Evolutionary conservation across 768 basidiomycete genomes (phyloP), one percentile per base, ranked within the genome.

Genomic region (Dentipellis sp.): DNA sequence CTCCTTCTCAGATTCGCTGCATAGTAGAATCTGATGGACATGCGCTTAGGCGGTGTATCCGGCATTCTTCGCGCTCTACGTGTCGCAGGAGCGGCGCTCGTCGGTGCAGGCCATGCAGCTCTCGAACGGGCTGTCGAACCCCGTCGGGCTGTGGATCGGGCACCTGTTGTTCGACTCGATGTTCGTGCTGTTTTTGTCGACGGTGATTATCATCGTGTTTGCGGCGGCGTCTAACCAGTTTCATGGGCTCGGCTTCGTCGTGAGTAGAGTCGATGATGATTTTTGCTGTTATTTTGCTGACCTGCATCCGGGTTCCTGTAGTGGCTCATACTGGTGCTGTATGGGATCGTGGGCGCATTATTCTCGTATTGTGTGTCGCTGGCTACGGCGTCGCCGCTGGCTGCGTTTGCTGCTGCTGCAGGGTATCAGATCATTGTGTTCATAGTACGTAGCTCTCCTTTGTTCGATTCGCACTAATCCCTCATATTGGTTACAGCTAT

Each of bases 21-120:
- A 10, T 54, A 14, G 55, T 11, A 59, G 46, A 40, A 16, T 12
- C 4, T 12, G 21, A 8, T 35, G 14, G 17, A 29, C 3, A 29
- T 29, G 29, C 3, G 29, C 29, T 12, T 54, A 88, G 85, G 75
- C 84, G 10, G 82, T 88, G 1, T 91, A 79, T 64, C 86, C 89
- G n/a, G 88, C 88, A 3, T 91, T 91, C 71, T 89, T 82, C 61
- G 78, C 86, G 10, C 67, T 91, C 12, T 91, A 91, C 66, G 86
- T 88, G 3, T 82, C 86, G 0, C 76, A 75, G 58, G 89, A 91
- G 64, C 79, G 86, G 10, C 76, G 80, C 2, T 80, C 83, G 0
- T 80, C 82, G 2, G 85, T 91, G 0, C 86, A 90, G 65, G 84
- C 88, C 2, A 91, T 91, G 85, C 88, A 91, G 63, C 72, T 86